These are phyloP conservation scores for Nephelium lappaceum DNA, from an alignment of 345 rosid genomes.

Conservation along the genomic window DNA sequence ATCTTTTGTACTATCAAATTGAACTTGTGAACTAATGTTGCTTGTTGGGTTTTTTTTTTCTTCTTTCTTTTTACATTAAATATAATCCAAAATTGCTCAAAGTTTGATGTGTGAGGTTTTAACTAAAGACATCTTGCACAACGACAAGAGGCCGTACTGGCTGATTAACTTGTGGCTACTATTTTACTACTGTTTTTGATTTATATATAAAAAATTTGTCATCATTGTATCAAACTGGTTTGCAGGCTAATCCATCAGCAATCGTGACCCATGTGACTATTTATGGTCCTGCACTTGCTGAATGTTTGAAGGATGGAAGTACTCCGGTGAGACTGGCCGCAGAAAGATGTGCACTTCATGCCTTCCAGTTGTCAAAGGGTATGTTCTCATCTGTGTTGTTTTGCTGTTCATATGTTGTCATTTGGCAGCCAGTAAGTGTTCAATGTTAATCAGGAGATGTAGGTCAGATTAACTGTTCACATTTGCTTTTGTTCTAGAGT, in stretches of 20 bases:
- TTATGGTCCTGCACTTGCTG: constrained; percentile 78
- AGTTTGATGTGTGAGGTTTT: not conserved
- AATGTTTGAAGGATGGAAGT: constrained; percentile 81
- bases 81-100: not conserved
- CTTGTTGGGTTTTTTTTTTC: not conserved
- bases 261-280: constrained; percentile 49
- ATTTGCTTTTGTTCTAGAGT: not conserved
- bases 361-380: constrained; percentile 84
- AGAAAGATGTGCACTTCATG: constrained; percentile 83
- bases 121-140: not conserved
- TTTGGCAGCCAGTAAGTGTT: no score
- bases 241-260: constrained; percentile 61
- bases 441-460: not conserved
- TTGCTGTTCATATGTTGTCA: not conserved
- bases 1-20: not conserved
- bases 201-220: not conserved
- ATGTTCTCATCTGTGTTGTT: constrained; percentile 8
- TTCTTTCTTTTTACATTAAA: not conserved
- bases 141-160: not conserved
- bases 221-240: not conserved
- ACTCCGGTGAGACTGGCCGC: constrained; percentile 87
- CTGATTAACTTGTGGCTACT: not conserved
- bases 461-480: not conserved
- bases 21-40: not conserved
- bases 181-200: not conserved